Percentiles rank a stretch among this genome's conserved stretches.
These are phyloP conservation scores for Metschnikowia kofuensis DNA, from an alignment of 805 yeast species.

Conservation along the genomic window DNA sequence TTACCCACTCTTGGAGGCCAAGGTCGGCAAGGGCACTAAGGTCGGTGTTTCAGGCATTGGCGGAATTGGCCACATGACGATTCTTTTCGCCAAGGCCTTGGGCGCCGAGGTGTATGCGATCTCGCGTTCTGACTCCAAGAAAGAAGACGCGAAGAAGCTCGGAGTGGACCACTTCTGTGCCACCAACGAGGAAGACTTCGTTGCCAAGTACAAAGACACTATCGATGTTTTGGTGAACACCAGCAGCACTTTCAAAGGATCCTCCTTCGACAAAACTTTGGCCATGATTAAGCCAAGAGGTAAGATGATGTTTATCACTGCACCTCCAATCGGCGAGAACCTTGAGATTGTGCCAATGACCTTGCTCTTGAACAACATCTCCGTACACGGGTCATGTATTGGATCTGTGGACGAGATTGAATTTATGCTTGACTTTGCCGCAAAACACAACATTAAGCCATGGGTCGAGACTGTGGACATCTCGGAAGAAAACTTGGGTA, in stretches of 20 bases:
- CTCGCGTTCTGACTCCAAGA: slow-evolving; percentile 49
- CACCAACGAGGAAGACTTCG: slow-evolving; percentile 22
- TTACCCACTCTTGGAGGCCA: slow-evolving; percentile 18
- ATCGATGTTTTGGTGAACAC: slow-evolving; percentile 17
- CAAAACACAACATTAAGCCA: slow-evolving; percentile 17
- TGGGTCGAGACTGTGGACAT: slow-evolving; percentile 19
- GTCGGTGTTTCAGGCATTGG: slow-evolving; percentile 66
- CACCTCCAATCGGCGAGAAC: slow-evolving; percentile 12
- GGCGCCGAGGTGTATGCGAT: slow-evolving; percentile 62
- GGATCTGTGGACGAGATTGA: slow-evolving; percentile 16
- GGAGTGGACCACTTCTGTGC: slow-evolving; percentile 48
- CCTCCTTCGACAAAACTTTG: slow-evolving; percentile 14
- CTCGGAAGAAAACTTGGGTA: slow-evolving; percentile 14
- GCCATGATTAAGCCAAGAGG: slow-evolving; percentile 16
- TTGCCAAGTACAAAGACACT: slow-evolving; percentile 8
- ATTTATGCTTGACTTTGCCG: slow-evolving; percentile 17
- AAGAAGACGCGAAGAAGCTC: slow-evolving; percentile 47
- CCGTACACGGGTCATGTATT: slow-evolving; percentile 15
- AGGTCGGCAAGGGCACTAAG: slow-evolving; percentile 25
- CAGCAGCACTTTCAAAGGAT: slow-evolving; percentile 18
- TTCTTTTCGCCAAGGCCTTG: slow-evolving; percentile 56
- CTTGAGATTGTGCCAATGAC: slow-evolving; percentile 8
- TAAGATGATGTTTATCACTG: slow-evolving; percentile 16
- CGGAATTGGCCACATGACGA: slow-evolving; percentile 65
- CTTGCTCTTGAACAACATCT: slow-evolving; percentile 13